These are phyloP conservation scores for Dictyostelium intermedium DNA, from an alignment of 78 protist species.

Conservation along the genomic window DNA sequence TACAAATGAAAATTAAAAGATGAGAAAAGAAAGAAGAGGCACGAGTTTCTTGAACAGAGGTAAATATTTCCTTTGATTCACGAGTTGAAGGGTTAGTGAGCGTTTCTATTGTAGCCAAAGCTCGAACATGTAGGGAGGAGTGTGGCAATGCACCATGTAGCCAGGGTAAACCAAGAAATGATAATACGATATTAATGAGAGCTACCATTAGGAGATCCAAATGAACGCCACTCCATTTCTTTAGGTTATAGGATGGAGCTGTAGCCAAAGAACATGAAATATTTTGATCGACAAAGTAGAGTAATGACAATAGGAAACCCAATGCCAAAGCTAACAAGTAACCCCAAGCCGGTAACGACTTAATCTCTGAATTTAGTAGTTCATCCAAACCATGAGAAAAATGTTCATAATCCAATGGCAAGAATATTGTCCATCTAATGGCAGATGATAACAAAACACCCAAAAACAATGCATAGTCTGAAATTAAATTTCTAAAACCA, in stretches of 20 bases:
- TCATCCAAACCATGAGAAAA: not conserved
- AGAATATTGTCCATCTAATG: not conserved
- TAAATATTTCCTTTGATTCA: not conserved
- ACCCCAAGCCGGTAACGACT: not conserved
- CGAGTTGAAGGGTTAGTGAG: not conserved
- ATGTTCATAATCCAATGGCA: not conserved
- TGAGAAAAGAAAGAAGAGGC: conserved; percentile 7
- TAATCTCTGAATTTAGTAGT: not conserved
- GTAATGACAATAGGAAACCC: conserved; percentile 19
- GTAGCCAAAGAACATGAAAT: conserved; percentile 16
- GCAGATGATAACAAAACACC: not conserved
- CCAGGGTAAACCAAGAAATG: conserved; percentile 40
- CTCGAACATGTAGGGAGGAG: conserved; percentile 11
- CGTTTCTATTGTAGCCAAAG: not conserved
- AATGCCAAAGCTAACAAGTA: conserved; percentile 2
- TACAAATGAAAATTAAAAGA: not conserved
- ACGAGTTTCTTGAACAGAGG: conserved; percentile 28
- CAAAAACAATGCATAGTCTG: conserved; percentile 35
- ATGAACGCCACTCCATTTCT: conserved; percentile 9
- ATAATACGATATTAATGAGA: conserved; percentile 1
- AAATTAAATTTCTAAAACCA: not conserved
- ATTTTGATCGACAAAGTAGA: conserved; percentile 29
- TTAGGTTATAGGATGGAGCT: not conserved
- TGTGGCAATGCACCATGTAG: conserved; percentile 43
- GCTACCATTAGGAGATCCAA: conserved; percentile 8